Evolutionary conservation across 176 grass and related monocot genomes (phyloP).

Genomic region (Carex scoparia): DNA sequence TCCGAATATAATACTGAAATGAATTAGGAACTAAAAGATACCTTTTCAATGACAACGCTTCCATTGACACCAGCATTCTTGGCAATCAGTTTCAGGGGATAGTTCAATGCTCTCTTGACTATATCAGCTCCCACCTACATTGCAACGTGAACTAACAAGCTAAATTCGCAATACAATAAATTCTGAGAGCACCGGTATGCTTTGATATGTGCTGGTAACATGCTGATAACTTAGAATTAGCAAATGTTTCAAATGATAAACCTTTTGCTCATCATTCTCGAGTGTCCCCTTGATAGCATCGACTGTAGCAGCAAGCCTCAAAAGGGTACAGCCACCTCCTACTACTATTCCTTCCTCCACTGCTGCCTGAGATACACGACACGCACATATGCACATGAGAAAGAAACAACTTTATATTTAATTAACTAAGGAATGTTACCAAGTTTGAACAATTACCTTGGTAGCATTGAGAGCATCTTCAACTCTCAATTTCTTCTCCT

Average conservation of each 20-base stretch:
- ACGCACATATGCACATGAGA: not conserved
- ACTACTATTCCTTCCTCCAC: slow-evolving; percentile 99
- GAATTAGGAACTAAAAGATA: slow-evolving; percentile 10
- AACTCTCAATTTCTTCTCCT: slow-evolving; percentile 99
- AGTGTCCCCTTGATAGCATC: slow-evolving; percentile 90
- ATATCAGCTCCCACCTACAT: slow-evolving; percentile 94
- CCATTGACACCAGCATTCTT: slow-evolving; percentile 98
- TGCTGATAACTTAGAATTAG: not conserved
- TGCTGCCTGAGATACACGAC: slow-evolving; percentile 49
- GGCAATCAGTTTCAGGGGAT: slow-evolving; percentile 93
- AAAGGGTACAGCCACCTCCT: slow-evolving; percentile 89
- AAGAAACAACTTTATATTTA: not conserved
- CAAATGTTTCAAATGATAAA: slow-evolving; percentile 5
- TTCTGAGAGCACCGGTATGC: not conserved
- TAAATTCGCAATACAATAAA: not conserved
- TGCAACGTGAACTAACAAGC: not conserved
- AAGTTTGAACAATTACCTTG: slow-evolving; percentile 41
- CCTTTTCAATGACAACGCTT: slow-evolving; percentile 94
- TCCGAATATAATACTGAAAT: not conserved
- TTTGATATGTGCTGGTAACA: not conserved
- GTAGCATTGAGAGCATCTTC: slow-evolving; percentile 99
- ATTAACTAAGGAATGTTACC: slow-evolving; percentile 1
- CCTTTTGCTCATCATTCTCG: slow-evolving; percentile 98
- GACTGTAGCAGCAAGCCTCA: slow-evolving; percentile 80
- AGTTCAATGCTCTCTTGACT: slow-evolving; percentile 82